Evolutionary conservation across 345 rosid species (phyloP).

Genomic region (Passiflora organensis): DNA sequence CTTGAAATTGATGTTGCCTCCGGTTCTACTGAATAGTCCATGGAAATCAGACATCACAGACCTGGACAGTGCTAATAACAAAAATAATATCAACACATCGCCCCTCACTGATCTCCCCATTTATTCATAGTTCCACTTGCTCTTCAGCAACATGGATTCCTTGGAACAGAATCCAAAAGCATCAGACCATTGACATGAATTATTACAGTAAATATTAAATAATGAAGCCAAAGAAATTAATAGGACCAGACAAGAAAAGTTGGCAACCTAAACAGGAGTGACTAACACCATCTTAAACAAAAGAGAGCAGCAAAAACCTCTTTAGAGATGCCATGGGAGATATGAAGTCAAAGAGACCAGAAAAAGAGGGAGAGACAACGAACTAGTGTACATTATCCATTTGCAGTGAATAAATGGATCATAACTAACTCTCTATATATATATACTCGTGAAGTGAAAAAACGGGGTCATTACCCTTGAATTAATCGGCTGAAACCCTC

Average conservation of each 20-base stretch:
- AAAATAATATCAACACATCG: slow-evolving; percentile 3
- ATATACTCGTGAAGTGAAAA: no score
- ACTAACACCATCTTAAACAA: not conserved
- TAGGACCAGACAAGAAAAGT: not conserved
- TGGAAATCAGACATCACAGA: slow-evolving; percentile 15
- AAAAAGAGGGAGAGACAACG: not conserved
- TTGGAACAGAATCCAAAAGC: not conserved
- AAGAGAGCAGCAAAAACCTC: not conserved
- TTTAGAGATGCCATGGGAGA: not conserved
- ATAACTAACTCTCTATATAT: no score
- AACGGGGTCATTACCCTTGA: no score
- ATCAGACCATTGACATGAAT: no score
- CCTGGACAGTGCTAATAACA: slow-evolving; percentile 16
- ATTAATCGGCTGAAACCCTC: no score
- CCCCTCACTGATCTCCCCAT: slow-evolving; percentile 19
- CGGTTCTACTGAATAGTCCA: slow-evolving; percentile 15
- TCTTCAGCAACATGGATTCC: not conserved
- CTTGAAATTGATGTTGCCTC: slow-evolving; percentile 12
- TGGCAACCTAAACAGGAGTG: slow-evolving; percentile 1
- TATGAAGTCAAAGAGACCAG: not conserved
- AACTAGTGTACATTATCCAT: no score
- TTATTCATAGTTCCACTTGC: not conserved
- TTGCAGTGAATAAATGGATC: no score
- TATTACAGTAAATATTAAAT: not conserved
- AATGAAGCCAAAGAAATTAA: not conserved